Conservation (phyloP, 2,329 filamentous ascomycete genomes). For the Botrytis deweyae region DNA sequence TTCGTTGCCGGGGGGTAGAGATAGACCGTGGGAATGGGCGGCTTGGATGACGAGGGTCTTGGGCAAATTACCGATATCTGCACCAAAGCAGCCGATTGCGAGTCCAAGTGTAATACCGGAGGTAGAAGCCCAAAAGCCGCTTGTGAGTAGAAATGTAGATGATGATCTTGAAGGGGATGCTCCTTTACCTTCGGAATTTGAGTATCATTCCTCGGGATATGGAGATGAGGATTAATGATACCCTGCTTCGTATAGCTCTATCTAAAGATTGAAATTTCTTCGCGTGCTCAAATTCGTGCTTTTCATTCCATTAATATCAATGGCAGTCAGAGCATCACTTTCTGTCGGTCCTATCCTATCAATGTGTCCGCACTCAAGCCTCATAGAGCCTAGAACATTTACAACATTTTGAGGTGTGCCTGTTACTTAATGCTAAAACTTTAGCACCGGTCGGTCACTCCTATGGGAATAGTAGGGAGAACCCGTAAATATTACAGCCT, state of each 20-base stretch:
- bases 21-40: conserved; percentile 76
- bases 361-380: background rate
- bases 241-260: background rate
- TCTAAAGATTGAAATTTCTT: background rate
- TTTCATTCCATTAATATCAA: background rate
- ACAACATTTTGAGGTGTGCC: background rate
- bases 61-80: background rate
- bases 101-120: background rate
- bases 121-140: background rate
- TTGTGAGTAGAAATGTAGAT: conserved; percentile 13
- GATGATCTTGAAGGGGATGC: conserved; percentile 23
- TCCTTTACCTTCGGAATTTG: conserved; percentile 27
- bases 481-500: background rate
- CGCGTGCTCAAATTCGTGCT: background rate
- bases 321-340: background rate
- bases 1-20: conserved; percentile 61
- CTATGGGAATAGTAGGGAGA: background rate
- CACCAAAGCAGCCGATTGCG: background rate
- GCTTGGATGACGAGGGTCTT: conserved; percentile 51
- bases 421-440: background rate
- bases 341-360: background rate
- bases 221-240: conserved; percentile 24
- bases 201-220: conserved; percentile 29
- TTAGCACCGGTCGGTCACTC: accelerated
- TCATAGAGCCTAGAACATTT: background rate